Evolutionary conservation across 2,329 filamentous ascomycete species (phyloP).

Genomic region (Penicillium expansum): DNA sequence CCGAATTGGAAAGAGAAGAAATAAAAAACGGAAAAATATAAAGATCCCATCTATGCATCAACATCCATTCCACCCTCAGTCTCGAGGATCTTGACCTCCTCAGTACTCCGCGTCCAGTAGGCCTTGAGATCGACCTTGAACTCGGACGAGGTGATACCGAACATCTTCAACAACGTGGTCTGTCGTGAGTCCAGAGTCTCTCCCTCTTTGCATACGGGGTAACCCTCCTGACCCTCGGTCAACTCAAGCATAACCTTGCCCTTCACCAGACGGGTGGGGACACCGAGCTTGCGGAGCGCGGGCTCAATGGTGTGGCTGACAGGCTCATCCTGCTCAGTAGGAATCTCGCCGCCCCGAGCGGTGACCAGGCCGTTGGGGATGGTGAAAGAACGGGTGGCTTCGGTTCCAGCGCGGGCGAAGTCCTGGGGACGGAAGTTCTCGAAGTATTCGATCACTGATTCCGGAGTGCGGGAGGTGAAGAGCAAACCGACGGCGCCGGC

Average conservation of each 20-base stretch:
- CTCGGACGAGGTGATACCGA: conserved; percentile 84
- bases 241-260: conserved; percentile 77
- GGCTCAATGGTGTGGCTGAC: conserved; percentile 87
- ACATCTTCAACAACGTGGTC: conserved; percentile 90
- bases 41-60: conserved; percentile 30
- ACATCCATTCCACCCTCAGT: conserved; percentile 43
- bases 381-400: conserved; percentile 70
- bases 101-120: conserved; percentile 48
- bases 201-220: conserved; percentile 79
- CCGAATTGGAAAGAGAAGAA: conserved; percentile 20
- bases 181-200: conserved; percentile 85
- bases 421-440: conserved; percentile 70
- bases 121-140: conserved; percentile 80
- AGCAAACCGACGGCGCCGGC: conserved; percentile 83
- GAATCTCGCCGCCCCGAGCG: conserved; percentile 73
- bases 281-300: conserved; percentile 80
- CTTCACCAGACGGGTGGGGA: conserved; percentile 85
- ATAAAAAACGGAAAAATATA: conserved; percentile 16
- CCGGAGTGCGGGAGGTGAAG: conserved; percentile 75
- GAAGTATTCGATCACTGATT: conserved; percentile 70
- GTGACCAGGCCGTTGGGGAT: conserved; percentile 83
- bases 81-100: conserved; percentile 42
- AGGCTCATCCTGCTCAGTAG: conserved; percentile 77
- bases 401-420: conserved; percentile 83
- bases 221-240: conserved; percentile 51